Evolutionary conservation across 1,284 basidiomycete genomes (phyloP).

Genomic region (Ustilago tritici): DNA sequence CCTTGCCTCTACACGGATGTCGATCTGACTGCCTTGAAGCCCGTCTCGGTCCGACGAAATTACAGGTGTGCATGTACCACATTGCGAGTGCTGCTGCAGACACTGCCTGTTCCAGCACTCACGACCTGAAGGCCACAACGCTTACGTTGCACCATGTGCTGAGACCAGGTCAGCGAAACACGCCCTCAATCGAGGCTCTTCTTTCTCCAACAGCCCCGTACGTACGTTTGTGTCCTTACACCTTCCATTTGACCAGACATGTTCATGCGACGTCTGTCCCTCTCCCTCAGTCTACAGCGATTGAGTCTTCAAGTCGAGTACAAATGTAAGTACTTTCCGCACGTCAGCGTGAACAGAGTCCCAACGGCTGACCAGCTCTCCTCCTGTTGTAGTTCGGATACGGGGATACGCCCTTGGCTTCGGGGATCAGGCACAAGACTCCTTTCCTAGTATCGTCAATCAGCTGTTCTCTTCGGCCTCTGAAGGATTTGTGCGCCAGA

Average conservation of each 20-base stretch:
- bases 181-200: not conserved
- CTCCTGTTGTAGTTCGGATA: constrained; percentile 7
- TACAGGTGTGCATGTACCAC: constrained; percentile 30
- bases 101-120: not conserved
- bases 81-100: not conserved
- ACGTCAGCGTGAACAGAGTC: too few species aligned
- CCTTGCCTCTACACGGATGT: not conserved
- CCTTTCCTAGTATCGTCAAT: not conserved
- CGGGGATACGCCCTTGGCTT: constrained; percentile 24
- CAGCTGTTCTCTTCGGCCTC: constrained; percentile 13
- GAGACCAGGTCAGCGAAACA: not conserved
- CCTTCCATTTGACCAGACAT: not conserved
- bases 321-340: constrained; percentile 7
- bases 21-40: not conserved
- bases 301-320: constrained; percentile 14
- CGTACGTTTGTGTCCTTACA: not conserved
- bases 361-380: not conserved
- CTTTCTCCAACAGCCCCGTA: constrained; percentile 15
- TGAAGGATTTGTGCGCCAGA: constrained; percentile 2
- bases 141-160: constrained; percentile 19
- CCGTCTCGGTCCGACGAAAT: not conserved
- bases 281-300: constrained; percentile 20
- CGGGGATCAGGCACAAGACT: not conserved
- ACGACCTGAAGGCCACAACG: not conserved
- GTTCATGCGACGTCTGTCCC: not conserved